Evolutionary conservation across 306 rosid genomes (phyloP).

Genomic region (Sicyos edulis): DNA sequence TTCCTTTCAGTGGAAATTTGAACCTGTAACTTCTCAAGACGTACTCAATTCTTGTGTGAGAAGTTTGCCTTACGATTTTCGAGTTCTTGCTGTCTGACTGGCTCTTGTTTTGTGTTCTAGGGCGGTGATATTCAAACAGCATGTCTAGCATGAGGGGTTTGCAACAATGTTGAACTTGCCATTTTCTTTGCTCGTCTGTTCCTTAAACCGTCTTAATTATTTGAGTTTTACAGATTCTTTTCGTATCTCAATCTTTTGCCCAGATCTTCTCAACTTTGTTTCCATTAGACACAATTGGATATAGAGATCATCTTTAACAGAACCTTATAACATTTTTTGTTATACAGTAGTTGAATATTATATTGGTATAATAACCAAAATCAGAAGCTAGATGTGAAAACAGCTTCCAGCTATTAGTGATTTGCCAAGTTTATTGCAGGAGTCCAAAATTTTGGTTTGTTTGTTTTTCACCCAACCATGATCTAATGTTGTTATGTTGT

Average conservation of each 20-base stretch:
- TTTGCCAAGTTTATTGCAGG: neutral
- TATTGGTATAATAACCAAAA: neutral
- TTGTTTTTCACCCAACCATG: neutral
- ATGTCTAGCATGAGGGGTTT: conserved; percentile 6
- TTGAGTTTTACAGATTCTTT: neutral
- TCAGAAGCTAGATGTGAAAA: neutral
- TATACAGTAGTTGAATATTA: neutral
- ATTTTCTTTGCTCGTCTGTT: neutral
- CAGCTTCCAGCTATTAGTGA: neutral
- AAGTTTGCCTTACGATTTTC: neutral
- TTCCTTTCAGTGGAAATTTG: no score
- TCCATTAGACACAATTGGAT: neutral
- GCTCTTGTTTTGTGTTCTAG: conserved; percentile 14
- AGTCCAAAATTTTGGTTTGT: no score
- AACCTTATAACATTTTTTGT: neutral
- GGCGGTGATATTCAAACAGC: conserved; percentile 18
- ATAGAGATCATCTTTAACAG: neutral
- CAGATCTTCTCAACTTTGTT: neutral
- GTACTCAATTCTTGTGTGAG: no score
- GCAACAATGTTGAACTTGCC: conserved; percentile 13
- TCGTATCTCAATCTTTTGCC: neutral
- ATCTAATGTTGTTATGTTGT: neutral
- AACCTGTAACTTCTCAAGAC: no score
- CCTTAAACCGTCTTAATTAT: neutral
- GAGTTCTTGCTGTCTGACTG: conserved; percentile 7